phyloP scores from a whole-genome alignment of 495 filamentous ascomycete species.

The Xeromyces bisporus region DNA sequence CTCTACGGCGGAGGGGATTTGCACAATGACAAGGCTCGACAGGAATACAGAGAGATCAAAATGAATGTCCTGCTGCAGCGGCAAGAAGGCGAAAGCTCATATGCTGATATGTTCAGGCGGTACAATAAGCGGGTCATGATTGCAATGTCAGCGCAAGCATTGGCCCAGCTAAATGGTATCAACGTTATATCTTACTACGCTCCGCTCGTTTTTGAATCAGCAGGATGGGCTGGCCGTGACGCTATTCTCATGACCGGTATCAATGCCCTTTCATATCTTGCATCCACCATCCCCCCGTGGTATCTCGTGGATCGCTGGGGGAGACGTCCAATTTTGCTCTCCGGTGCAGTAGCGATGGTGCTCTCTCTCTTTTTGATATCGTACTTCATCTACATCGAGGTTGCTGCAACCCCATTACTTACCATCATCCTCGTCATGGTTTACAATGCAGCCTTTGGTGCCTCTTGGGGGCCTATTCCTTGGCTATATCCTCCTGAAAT shows the following conservation, averaged over 20 bases:
- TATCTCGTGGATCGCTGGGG: constrained; percentile 92
- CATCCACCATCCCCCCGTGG: constrained; percentile 90
- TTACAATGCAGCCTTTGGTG: constrained; percentile 95
- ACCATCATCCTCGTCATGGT: constrained; percentile 95
- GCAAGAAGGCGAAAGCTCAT: constrained; percentile 85
- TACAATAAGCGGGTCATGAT: constrained; percentile 90
- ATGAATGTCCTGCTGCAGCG: constrained; percentile 87
- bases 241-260: constrained; percentile 96
- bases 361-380: constrained; percentile 82
- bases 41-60: constrained; percentile 97
- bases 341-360: constrained; percentile 80
- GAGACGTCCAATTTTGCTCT: constrained; percentile 75
- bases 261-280: constrained; percentile 80
- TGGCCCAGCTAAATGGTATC: constrained; percentile 95
- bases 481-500: constrained; percentile 99
- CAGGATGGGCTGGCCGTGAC: constrained; percentile 76
- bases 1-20: constrained; percentile 92
- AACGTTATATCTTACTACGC: constrained; percentile 99
- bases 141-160: constrained; percentile 93
- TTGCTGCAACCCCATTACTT: constrained; percentile 54
- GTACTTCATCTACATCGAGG: constrained; percentile 85
- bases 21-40: constrained; percentile 73
- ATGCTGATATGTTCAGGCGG: constrained; percentile 84
- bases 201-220: constrained; percentile 87
- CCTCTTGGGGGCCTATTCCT: constrained; percentile 96